Evolutionary conservation across 148 eudicot species (phyloP).

Genomic region (Bassia scoparia): DNA sequence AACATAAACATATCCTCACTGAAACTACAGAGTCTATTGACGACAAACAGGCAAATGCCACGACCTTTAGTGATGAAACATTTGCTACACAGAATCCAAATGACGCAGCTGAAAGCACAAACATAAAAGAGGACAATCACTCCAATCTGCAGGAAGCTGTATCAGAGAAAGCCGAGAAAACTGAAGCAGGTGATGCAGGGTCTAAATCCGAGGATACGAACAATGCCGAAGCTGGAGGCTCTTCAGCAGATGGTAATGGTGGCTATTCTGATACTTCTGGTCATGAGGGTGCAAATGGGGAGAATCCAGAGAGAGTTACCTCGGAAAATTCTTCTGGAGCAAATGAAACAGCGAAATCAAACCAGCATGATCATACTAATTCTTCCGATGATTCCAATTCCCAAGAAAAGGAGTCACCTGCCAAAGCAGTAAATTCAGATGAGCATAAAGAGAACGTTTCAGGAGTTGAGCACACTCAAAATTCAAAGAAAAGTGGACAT

Average conservation of each 20-base stretch:
- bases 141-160: conserved; percentile 21
- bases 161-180: conserved; percentile 37
- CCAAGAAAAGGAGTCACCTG: conserved; percentile 24
- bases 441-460: conserved; percentile 24
- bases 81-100: conserved; percentile 29
- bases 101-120: conserved; percentile 22
- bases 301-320: conserved; percentile 19
- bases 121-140: conserved; percentile 26
- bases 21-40: conserved; percentile 31
- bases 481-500: conserved; percentile 20
- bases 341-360: conserved; percentile 25
- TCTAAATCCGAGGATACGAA: conserved; percentile 28
- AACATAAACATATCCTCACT: conserved; percentile 19
- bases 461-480: conserved; percentile 10
- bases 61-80: conserved; percentile 28
- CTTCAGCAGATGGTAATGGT: conserved; percentile 17
- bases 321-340: conserved; percentile 9
- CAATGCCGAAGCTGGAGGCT: conserved; percentile 28
- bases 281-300: conserved; percentile 21
- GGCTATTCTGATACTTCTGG: conserved; percentile 28
- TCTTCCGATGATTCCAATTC: conserved; percentile 21
- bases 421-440: conserved; percentile 14
- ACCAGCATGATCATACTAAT: conserved; percentile 24
- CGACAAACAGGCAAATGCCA: conserved; percentile 35
- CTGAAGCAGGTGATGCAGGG: conserved; percentile 14